Percentiles rank a stretch among this genome's conserved stretches.
Evolutionary conservation across 192 early-diverging fungal genomes (phyloP).

Genomic region (Dimargaris verticillata): DNA sequence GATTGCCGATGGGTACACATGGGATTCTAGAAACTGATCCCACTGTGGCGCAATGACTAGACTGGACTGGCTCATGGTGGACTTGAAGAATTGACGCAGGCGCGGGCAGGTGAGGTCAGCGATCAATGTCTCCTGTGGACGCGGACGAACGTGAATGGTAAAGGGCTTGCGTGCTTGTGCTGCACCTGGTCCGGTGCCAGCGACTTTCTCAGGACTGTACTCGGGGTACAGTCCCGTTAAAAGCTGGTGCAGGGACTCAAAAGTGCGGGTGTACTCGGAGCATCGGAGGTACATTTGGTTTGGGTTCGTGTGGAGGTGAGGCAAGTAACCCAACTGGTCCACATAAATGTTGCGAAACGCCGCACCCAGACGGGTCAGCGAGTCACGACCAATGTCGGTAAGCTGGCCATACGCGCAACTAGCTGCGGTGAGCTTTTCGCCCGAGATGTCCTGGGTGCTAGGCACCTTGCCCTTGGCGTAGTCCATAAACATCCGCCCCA

Average conservation of each 20-base stretch:
- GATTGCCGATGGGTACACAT: conserved; percentile 10
- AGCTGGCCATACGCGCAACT: conserved; percentile 36
- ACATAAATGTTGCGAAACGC: conserved; percentile 37
- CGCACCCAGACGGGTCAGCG: conserved; percentile 28
- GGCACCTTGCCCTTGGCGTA: background rate
- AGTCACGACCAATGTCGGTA: conserved; percentile 37
- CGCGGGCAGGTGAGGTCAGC: background rate
- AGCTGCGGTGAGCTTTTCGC: conserved; percentile 6
- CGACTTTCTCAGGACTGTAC: background rate
- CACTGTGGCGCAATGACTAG: background rate
- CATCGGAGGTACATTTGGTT: conserved; percentile 33
- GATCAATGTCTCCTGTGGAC: background rate
- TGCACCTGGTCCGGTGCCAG: background rate
- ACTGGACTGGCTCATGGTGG: too few relatives aligned
- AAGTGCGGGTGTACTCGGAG: conserved; percentile 39
- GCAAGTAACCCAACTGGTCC: conserved; percentile 27
- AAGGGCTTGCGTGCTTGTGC: conserved; percentile 7
- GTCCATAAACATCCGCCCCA: background rate
- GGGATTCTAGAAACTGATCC: background rate
- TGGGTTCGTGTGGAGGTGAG: conserved; percentile 11
- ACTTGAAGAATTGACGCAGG: background rate
- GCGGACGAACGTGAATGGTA: background rate
- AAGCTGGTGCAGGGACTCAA: conserved; percentile 50
- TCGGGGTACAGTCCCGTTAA: conserved; percentile 41
- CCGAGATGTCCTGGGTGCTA: background rate